Evolutionary conservation across 352 stramenopile genomes (phyloP).

Genomic region (Pythium aristosporum): DNA sequence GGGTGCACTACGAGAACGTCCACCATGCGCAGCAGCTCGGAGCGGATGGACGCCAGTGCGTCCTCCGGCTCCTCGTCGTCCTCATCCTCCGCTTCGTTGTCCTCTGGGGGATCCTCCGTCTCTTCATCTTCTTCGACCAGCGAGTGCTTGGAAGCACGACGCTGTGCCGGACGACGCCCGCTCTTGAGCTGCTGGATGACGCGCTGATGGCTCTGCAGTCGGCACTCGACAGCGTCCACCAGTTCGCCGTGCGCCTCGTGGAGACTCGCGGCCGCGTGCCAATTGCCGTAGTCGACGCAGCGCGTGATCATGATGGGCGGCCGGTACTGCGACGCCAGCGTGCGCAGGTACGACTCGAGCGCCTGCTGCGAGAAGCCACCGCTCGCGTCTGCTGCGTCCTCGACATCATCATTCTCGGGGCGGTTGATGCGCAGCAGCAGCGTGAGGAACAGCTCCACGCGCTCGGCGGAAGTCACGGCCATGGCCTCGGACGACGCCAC

Average conservation of each 20-base stretch:
- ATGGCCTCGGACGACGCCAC: constrained; percentile 56
- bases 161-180: not conserved
- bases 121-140: constrained; percentile 20
- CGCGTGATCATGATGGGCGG: constrained; percentile 74
- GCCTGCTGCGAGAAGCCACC: constrained; percentile 8
- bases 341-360: constrained; percentile 55
- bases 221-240: constrained; percentile 82
- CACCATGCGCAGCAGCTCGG: constrained; percentile 64
- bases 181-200: constrained; percentile 1
- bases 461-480: constrained; percentile 40
- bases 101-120: not conserved
- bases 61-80: not conserved
- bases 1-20: constrained; percentile 58
- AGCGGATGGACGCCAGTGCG: constrained; percentile 20
- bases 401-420: not conserved
- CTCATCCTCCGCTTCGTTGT: not conserved
- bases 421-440: constrained; percentile 62
- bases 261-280: constrained; percentile 68
- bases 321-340: constrained; percentile 64
- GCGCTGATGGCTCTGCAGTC: constrained; percentile 62
- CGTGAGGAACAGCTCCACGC: constrained; percentile 75
- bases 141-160: constrained; percentile 32
- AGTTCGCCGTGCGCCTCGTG: constrained; percentile 81
- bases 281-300: constrained; percentile 83
- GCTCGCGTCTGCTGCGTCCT: constrained; percentile 5